Evolutionary conservation across 2,329 filamentous ascomycete genomes (phyloP), one percentile per base, ranked within the genome.

Genomic region (Monilinia aucupariae): DNA sequence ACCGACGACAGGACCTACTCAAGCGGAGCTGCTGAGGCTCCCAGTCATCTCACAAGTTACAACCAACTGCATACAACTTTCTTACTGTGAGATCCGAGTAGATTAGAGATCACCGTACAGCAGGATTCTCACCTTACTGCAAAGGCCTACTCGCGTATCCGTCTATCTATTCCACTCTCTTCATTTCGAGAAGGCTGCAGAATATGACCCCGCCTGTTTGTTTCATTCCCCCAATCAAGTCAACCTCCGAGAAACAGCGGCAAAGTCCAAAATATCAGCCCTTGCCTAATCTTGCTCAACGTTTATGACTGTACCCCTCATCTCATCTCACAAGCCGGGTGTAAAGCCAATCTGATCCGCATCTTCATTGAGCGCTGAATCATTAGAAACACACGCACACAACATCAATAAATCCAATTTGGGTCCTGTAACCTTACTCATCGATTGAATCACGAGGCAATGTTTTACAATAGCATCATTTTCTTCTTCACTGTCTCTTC

Each of bases 281-380:
- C 53, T 55, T 55, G 32, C 27, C 45, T 55, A 22, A 47, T 34
- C 27, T 34, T 56, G 20, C 41, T 56, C 53, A 56, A 56, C 54
- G 54, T 47, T 56, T 34, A 47, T 34, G 34, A 17, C 41, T 30
- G 3, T 30, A 30, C 27, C 53, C 54, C 54, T 45, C 27, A 45
- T 56, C 20, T 56, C 54, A 56, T 56, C 20, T 56, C 54, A 56
- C 20, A 47, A 56, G 27, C 54, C 54, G 41, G 27, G 27, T 27
- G 27, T 25, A 41, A 56, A 47, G 39, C 53, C 37, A 41, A 54
- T 54, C 37, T 41, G 37, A 54, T 43, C 52, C 54, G 41, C 20
- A 32, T 55, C 27, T 25, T 32, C 27, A 30, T 22, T 17, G n/a
- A 56, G 39, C 41, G 27, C 41, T 47, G 32, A 51, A n/a, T 22